These are phyloP conservation scores for Euptelea pleiosperma DNA, from an alignment of 164 flowering plant genomes.

Conservation along the genomic window DNA sequence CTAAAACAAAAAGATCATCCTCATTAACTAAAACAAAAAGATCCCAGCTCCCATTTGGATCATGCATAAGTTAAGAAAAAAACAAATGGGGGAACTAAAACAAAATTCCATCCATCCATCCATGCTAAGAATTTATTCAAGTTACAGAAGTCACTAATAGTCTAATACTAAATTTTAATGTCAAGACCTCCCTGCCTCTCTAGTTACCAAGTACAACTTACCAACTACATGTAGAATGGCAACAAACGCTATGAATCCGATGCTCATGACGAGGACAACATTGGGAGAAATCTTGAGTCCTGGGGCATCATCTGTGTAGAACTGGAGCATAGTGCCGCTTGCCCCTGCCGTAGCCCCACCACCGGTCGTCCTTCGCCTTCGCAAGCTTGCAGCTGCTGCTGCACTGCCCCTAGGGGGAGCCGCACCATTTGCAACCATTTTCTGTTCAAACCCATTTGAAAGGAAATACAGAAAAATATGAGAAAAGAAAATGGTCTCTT, in stretches of 20 bases:
- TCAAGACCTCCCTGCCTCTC: conserved; percentile 25
- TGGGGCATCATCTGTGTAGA: conserved; percentile 78
- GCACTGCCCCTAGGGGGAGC: conserved; percentile 67
- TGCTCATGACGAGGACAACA: conserved; percentile 79
- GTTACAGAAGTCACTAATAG: background rate
- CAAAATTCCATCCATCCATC: too few species aligned
- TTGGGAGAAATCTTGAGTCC: conserved; percentile 76
- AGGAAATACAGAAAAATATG: too few species aligned
- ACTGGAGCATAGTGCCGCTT: conserved; percentile 72
- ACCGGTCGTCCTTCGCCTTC: conserved; percentile 53
- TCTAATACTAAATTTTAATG: background rate
- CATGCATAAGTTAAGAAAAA: too few species aligned
- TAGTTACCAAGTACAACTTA: conserved; percentile 59
- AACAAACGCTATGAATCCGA: conserved; percentile 79
- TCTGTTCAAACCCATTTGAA: conserved; percentile 6
- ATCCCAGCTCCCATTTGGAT: too few species aligned
- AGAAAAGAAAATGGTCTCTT: too few species aligned
- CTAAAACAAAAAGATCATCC: too few species aligned
- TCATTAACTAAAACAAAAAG: too few species aligned
- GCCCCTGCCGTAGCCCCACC: conserved; percentile 49
- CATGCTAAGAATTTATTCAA: background rate
- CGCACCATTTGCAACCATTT: conserved; percentile 47
- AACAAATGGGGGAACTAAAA: too few species aligned
- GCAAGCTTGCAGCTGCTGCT: conserved; percentile 65
- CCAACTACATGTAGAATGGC: conserved; percentile 76